Evolutionary conservation across 805 yeast genomes (phyloP), one percentile per base, ranked within the genome.

Genomic region (Nakazawaea holstii): DNA sequence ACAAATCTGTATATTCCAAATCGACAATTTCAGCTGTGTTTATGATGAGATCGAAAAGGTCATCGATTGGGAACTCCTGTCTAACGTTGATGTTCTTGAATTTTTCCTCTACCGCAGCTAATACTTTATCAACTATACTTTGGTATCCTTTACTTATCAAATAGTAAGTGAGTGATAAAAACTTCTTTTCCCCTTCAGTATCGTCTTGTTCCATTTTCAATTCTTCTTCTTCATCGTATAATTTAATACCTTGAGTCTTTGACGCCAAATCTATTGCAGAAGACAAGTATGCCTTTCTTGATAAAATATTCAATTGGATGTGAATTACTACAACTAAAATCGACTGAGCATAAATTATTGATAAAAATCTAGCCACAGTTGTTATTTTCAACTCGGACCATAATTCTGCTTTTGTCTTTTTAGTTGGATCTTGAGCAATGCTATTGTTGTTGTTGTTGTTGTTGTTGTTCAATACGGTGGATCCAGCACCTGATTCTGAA

Each of bases 151-250:
- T 79, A 62, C 92, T 90, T 43, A 92, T 70, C 40, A 92, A 64
- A 97, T 97, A 92, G 97, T 97, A 92, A 51, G 91, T 84, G 52
- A 89, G 76, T 0, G 95, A 84, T 41, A 92, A 70, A 60, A 86
- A 92, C 43, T 89, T 84, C 57, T 94, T 92, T 56, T 86, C 94
- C 35, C 83, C 73, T 31, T 60, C 64, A 5, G 55, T 58, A n/a
- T 54, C 57, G 6, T 57, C 62, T 27, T 41, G 40, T 9, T 39
- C 40, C 8, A 35, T 13, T 17, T 50, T 44, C 35, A 50, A 33
- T 13, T 49, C 53, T 39, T 54, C 56, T 27, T 53, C 53, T 1
- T 52, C 48, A 24, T 55, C 60, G 20, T 37, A 35, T 46, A 61
- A 43, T 39, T 46, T 49, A 43, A 65, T 59, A 1, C 67, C 77